A percentile compares a stretch with the other conserved stretches of the same genome.
Evolutionary conservation across 2,329 filamentous ascomycete genomes (phyloP).

Genomic region (Falciphora oryzae): DNA sequence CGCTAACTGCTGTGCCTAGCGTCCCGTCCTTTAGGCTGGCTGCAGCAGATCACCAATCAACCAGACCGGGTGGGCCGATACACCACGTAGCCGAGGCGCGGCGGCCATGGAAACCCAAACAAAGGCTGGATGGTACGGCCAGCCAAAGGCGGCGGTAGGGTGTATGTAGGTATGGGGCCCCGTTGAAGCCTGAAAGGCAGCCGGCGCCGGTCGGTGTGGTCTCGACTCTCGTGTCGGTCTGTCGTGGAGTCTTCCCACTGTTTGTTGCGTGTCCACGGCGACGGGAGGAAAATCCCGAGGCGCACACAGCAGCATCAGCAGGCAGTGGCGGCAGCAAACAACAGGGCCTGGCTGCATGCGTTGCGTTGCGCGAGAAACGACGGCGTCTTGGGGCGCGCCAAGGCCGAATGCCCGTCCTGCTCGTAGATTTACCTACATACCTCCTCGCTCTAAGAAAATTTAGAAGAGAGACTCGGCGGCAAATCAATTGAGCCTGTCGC

Average conservation of each 20-base stretch:
- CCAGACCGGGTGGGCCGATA: not conserved
- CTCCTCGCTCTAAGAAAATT: not conserved
- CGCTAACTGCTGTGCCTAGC: not conserved
- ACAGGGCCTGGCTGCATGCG: not conserved
- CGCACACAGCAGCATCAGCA: too few relatives aligned
- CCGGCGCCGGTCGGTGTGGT: not conserved
- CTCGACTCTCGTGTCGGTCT: not conserved
- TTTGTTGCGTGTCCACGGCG: not conserved
- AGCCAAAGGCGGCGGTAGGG: not conserved
- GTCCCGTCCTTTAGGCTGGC: not conserved
- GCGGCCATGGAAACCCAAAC: not conserved
- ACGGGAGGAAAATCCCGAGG: not conserved
- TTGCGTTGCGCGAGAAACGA: not conserved
- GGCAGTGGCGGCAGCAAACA: too few relatives aligned
- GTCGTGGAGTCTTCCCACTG: not conserved
- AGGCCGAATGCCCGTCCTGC: not conserved
- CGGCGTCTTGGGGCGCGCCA: not conserved
- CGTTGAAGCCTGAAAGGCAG: slow-evolving; percentile 1
- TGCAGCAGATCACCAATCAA: not conserved
- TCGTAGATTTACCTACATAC: too few relatives aligned
- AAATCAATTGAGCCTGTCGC: not conserved
- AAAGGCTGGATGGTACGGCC: not conserved
- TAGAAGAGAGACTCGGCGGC: not conserved
- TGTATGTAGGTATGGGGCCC: not conserved
- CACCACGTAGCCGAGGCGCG: not conserved